These are phyloP conservation scores for Russula foetens DNA, from an alignment of 768 basidiomycete species.

Conservation along the genomic window DNA sequence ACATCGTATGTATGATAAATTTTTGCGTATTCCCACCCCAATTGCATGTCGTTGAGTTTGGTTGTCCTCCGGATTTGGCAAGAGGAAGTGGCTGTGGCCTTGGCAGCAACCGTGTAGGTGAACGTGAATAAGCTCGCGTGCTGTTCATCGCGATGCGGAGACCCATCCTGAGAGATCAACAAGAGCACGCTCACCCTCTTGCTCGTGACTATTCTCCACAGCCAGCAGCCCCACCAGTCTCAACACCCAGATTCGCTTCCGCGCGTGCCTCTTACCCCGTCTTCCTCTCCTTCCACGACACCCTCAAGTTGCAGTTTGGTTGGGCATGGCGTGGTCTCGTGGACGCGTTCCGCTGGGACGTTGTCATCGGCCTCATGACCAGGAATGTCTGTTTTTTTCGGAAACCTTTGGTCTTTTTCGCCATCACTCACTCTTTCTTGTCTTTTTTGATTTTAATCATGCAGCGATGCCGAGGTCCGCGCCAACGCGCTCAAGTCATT, in stretches of 20 bases:
- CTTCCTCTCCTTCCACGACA: constrained; percentile 58
- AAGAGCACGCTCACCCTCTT: background rate
- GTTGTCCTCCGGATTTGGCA: too few species aligned
- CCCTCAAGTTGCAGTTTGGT: constrained; percentile 47
- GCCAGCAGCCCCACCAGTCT: background rate
- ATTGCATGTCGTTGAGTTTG: too few species aligned
- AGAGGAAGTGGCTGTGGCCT: too few species aligned
- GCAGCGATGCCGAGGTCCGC: constrained; percentile 70
- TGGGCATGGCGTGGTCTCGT: constrained; percentile 54
- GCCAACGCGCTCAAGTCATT: constrained; percentile 68
- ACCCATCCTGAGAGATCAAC: constrained; percentile 6
- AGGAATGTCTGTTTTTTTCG: constrained; percentile 38
- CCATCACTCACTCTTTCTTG: background rate
- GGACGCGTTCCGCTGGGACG: constrained; percentile 69
- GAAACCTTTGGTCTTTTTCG: constrained; percentile 1
- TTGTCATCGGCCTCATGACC: constrained; percentile 47
- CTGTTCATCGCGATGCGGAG: background rate
- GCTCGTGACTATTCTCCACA: constrained; percentile 5
- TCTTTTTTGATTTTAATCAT: background rate
- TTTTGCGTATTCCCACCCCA: too few species aligned
- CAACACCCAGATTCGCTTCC: constrained; percentile 1
- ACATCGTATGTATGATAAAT: too few species aligned
- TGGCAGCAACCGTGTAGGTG: background rate
- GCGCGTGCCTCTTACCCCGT: constrained; percentile 54
- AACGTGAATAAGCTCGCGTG: background rate